Conservation (phyloP, 495 filamentous ascomycete genomes). For the Penicillium arizonense region DNA sequence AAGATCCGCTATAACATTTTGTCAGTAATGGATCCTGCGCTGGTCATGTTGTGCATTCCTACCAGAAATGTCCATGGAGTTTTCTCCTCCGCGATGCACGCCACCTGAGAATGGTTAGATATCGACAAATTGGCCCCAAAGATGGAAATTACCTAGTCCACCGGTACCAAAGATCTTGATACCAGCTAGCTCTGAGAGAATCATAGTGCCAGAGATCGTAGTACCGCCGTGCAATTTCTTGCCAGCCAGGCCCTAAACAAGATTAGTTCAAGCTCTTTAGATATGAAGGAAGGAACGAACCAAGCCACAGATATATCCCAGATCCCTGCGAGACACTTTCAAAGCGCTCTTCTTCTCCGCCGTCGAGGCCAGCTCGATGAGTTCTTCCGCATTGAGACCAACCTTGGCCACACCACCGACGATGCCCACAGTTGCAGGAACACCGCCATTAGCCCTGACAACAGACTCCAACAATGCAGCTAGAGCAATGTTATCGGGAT, state of each 20-base stretch:
- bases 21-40: not conserved
- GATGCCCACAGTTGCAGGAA: slow-evolving; percentile 91
- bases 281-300: slow-evolving; percentile 46
- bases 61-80: slow-evolving; percentile 82
- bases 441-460: slow-evolving; percentile 74
- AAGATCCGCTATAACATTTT: slow-evolving; percentile 63
- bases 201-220: slow-evolving; percentile 89
- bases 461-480: slow-evolving; percentile 68
- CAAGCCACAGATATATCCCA: slow-evolving; percentile 76
- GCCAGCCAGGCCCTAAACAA: slow-evolving; percentile 56
- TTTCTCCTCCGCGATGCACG: slow-evolving; percentile 87
- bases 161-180: slow-evolving; percentile 93
- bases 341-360: slow-evolving; percentile 59
- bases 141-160: slow-evolving; percentile 38
- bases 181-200: slow-evolving; percentile 81
- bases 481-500: slow-evolving; percentile 74
- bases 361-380: slow-evolving; percentile 66
- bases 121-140: not conserved
- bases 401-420: slow-evolving; percentile 78
- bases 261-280: slow-evolving; percentile 8
- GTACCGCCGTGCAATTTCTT: slow-evolving; percentile 80
- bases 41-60: not conserved
- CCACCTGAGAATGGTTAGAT: slow-evolving; percentile 57
- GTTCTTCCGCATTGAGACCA: slow-evolving; percentile 66
- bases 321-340: slow-evolving; percentile 84